Evolutionary conservation across 495 filamentous ascomycete species (phyloP).

Genomic region (Melanomma pulvis-pyrius): DNA sequence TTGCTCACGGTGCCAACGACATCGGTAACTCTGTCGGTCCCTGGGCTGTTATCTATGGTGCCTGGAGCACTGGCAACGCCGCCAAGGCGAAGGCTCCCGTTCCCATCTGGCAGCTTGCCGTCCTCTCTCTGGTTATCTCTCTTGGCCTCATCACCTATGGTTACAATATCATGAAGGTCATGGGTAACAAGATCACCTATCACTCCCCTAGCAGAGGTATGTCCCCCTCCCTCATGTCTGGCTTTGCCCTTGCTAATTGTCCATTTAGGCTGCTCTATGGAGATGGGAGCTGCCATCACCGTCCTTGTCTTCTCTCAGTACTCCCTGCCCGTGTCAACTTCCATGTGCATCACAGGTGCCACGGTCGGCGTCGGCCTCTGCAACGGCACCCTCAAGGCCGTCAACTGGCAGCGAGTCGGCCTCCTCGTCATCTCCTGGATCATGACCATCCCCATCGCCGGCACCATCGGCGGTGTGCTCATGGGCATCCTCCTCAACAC

Average conservation of each 20-base stretch:
- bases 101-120: constrained; percentile 55
- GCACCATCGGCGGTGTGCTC: constrained; percentile 59
- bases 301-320: constrained; percentile 64
- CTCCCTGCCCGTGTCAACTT: constrained; percentile 57
- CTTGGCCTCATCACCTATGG: constrained; percentile 65
- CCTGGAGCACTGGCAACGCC: constrained; percentile 62
- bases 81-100: constrained; percentile 54
- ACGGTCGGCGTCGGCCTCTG: constrained; percentile 46
- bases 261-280: constrained; percentile 57
- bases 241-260: not conserved
- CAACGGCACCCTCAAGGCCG: constrained; percentile 53
- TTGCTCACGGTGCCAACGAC: constrained; percentile 82
- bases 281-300: constrained; percentile 67
- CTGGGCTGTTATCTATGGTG: constrained; percentile 67
- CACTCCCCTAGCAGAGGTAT: constrained; percentile 62
- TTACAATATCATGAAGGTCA: constrained; percentile 66
- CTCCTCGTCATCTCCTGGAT: constrained; percentile 62
- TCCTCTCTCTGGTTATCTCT: constrained; percentile 53
- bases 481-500: constrained; percentile 67
- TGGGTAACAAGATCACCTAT: constrained; percentile 71
- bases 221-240: not conserved
- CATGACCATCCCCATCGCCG: constrained; percentile 65
- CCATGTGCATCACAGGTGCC: constrained; percentile 47
- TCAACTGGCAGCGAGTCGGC: constrained; percentile 62
- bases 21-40: constrained; percentile 77